phyloP scores from a whole-genome alignment of 2,329 filamentous ascomycete genomes.

The Cladobotryum mycophilum region DNA sequence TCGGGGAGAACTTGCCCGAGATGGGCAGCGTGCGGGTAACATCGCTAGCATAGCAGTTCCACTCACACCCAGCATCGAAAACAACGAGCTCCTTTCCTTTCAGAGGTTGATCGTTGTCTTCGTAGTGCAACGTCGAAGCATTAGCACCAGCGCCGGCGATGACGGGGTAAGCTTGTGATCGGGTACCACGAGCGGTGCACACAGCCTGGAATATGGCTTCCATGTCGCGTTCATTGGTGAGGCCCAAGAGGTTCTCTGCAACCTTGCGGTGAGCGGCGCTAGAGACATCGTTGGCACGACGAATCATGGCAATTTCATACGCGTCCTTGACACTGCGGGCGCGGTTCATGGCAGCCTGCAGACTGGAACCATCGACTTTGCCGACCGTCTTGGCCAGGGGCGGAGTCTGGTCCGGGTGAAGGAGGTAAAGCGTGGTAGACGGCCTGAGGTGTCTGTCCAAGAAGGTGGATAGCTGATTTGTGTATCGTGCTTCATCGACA shows the following conservation, averaged over 20 bases:
- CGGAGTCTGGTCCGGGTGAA: conserved; percentile 41
- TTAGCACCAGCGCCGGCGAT: conserved; percentile 83
- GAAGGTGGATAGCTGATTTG: conserved; percentile 43
- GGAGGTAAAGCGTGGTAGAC: conserved; percentile 37
- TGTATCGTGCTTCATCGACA: conserved; percentile 64
- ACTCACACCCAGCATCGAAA: conserved; percentile 85
- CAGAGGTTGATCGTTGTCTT: conserved; percentile 68
- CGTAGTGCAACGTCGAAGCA: conserved; percentile 81
- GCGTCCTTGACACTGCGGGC: conserved; percentile 76
- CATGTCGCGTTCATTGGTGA: conserved; percentile 74
- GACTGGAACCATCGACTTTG: conserved; percentile 40
- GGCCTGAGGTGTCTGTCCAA: conserved; percentile 32
- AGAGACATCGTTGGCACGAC: conserved; percentile 74
- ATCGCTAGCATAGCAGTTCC: conserved; percentile 78
- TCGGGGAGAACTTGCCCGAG: conserved; percentile 58
- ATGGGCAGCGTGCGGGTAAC: conserved; percentile 85
- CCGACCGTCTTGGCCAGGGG: conserved; percentile 3
- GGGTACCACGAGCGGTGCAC: conserved; percentile 67
- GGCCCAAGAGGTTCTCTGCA: conserved; percentile 53
- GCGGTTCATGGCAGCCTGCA: conserved; percentile 70
- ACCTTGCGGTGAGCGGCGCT: conserved; percentile 70
- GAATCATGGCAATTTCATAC: conserved; percentile 80
- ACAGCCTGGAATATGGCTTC: conserved; percentile 70
- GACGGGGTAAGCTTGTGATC: conserved; percentile 77
- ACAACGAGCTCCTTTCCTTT: conserved; percentile 66